A percentile compares a stretch with the other conserved stretches of the same genome.
Conservation (phyloP, 257 asterid species). For the Scutellaria galericulata region DNA sequence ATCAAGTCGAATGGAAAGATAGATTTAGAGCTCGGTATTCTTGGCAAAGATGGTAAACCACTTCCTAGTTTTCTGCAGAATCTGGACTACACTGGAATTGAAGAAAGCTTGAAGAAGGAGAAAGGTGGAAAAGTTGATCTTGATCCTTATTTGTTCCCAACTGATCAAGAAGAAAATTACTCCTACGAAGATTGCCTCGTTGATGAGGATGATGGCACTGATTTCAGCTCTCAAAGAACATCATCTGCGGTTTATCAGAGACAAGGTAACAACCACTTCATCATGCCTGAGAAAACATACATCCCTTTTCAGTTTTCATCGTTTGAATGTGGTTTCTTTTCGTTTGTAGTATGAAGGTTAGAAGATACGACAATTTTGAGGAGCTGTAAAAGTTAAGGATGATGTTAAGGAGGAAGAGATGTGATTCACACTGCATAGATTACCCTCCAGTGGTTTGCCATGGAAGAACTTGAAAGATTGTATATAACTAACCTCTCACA, state of each 20-base stretch:
- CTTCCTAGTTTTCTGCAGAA: conserved; percentile 49
- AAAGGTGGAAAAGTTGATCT: conserved; percentile 38
- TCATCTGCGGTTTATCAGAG: conserved; percentile 45
- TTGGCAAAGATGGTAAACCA: conserved; percentile 53
- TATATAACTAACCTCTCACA: conserved; percentile 22
- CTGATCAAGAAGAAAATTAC: conserved; percentile 38
- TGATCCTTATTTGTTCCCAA: conserved; percentile 47
- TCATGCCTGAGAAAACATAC: background rate
- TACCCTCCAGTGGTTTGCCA: conserved; percentile 28
- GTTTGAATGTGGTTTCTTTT: background rate
- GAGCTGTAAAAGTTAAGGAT: too few species aligned
- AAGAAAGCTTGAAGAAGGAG: conserved; percentile 56
- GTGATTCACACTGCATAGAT: conserved; percentile 25
- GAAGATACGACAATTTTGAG: background rate
- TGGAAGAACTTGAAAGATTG: conserved; percentile 29
- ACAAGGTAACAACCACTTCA: conserved; percentile 35
- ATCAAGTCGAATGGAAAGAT: conserved; percentile 54
- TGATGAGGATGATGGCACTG: conserved; percentile 47
- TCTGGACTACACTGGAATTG: conserved; percentile 62
- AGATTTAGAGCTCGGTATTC: conserved; percentile 60
- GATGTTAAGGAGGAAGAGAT: conserved; percentile 6
- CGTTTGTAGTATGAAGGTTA: conserved; percentile 29
- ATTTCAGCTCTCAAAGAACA: conserved; percentile 47
- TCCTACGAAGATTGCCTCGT: conserved; percentile 26
- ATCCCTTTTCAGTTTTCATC: background rate